Percentiles rank a stretch among this genome's conserved stretches.
Evolutionary conservation across 1,139 yeast genomes (phyloP).

Genomic region (Saccharomycopsis hybrid): DNA sequence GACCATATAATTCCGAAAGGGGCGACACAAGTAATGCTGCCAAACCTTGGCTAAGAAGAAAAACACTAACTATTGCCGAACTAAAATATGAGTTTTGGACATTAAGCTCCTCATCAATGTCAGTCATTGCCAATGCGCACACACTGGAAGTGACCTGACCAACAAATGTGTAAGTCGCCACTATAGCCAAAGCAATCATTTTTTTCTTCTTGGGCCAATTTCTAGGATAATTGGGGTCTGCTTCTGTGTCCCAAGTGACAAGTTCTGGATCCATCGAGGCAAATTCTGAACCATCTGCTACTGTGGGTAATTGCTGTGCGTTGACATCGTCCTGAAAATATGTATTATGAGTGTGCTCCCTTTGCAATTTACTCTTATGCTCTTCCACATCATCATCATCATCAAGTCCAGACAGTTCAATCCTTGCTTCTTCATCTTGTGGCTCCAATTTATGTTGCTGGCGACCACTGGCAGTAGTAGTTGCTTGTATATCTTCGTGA

Average conservation of each 20-base stretch:
- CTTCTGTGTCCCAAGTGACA: slow-evolving; percentile 58
- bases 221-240: slow-evolving; percentile 55
- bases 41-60: slow-evolving; percentile 57
- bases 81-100: slow-evolving; percentile 34
- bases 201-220: slow-evolving; percentile 46
- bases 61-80: slow-evolving; percentile 47
- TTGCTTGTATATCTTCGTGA: background rate
- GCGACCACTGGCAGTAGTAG: too few relatives aligned
- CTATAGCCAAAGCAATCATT: slow-evolving; percentile 33
- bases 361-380: background rate
- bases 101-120: slow-evolving; percentile 38
- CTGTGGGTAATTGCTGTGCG: slow-evolving; percentile 32
- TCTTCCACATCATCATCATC: background rate
- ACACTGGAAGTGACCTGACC: slow-evolving; percentile 10
- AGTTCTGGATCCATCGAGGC: slow-evolving; percentile 51
- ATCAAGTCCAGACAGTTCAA: background rate
- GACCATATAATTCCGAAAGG: slow-evolving; percentile 51
- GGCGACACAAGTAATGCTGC: slow-evolving; percentile 59
- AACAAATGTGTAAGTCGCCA: slow-evolving; percentile 8
- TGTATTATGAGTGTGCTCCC: background rate
- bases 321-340: background rate
- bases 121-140: slow-evolving; percentile 34
- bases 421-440: background rate
- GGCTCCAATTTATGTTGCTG: background rate
- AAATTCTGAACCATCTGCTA: slow-evolving; percentile 45